Conservation (phyloP, 1,139 yeast genomes). For the Nematodospora anomalae region DNA sequence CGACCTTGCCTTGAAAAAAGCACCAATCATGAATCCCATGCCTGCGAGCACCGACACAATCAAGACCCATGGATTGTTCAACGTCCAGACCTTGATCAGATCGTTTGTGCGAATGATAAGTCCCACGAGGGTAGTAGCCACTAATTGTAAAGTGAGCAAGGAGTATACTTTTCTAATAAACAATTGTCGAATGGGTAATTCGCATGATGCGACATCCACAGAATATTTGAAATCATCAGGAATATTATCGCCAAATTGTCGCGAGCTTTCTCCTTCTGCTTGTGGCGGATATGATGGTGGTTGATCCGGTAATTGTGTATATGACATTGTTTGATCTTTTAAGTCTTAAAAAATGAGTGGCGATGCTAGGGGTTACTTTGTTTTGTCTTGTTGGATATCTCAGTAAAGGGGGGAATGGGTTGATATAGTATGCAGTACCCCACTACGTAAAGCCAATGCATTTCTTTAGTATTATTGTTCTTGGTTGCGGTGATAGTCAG, state of each 20-base stretch:
- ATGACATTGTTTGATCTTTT: slow-evolving; percentile 2
- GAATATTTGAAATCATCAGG: slow-evolving; percentile 87
- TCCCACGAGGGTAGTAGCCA: slow-evolving; percentile 63
- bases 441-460: no score
- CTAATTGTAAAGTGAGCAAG: slow-evolving; percentile 62
- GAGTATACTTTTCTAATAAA: slow-evolving; percentile 81
- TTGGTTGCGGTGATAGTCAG: no score
- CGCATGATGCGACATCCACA: slow-evolving; percentile 76
- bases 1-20: slow-evolving; percentile 58
- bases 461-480: no score
- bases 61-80: slow-evolving; percentile 61
- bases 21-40: slow-evolving; percentile 60
- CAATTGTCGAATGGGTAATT: slow-evolving; percentile 69
- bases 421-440: no score
- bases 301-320: slow-evolving; percentile 11
- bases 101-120: slow-evolving; percentile 50
- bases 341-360: background rate
- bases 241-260: slow-evolving; percentile 42
- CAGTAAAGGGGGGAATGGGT: no score
- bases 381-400: no score
- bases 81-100: slow-evolving; percentile 55
- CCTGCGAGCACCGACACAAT: slow-evolving; percentile 58
- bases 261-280: slow-evolving; percentile 14
- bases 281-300: slow-evolving; percentile 11
- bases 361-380: no score